Evolutionary conservation across 164 flowering plant genomes (phyloP).

Genomic region (Macadamia integrifolia): DNA sequence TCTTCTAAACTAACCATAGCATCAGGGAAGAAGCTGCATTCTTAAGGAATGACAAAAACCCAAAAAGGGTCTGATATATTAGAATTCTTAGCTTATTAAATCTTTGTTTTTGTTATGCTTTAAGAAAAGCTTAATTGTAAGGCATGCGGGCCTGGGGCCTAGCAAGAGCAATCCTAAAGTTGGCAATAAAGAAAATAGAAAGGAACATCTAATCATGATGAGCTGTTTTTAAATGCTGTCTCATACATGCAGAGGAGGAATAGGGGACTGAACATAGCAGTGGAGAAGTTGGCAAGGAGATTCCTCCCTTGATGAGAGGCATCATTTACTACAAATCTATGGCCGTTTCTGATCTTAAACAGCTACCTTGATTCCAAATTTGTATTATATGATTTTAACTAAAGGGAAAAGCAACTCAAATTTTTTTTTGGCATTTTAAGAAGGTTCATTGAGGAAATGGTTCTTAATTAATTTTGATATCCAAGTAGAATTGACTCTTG

Average conservation of each 20-base stretch:
- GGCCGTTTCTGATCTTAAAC: too few relatives aligned
- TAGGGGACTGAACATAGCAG: too few relatives aligned
- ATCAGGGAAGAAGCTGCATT: neutral
- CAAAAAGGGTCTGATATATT: too few relatives aligned
- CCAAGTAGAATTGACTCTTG: too few relatives aligned
- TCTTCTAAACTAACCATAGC: too few relatives aligned
- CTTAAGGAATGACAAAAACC: neutral
- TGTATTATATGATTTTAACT: neutral
- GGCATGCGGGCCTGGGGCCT: slow-evolving; percentile 1
- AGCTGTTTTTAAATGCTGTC: neutral
- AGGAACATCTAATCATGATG: neutral
- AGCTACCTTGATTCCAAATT: too few relatives aligned
- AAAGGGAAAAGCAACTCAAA: neutral
- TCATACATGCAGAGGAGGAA: too few relatives aligned
- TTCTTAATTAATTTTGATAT: too few relatives aligned
- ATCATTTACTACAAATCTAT: neutral
- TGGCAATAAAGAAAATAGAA: neutral
- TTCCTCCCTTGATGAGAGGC: neutral
- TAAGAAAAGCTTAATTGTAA: neutral
- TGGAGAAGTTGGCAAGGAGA: neutral
- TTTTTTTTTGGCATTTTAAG: too few relatives aligned
- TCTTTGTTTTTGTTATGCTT: too few relatives aligned
- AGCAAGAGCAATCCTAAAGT: slow-evolving; percentile 4
- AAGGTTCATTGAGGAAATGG: too few relatives aligned
- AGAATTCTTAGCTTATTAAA: too few relatives aligned